Conservation (phyloP, 305 asterid genomes). For the Petunia hybrid region DNA sequence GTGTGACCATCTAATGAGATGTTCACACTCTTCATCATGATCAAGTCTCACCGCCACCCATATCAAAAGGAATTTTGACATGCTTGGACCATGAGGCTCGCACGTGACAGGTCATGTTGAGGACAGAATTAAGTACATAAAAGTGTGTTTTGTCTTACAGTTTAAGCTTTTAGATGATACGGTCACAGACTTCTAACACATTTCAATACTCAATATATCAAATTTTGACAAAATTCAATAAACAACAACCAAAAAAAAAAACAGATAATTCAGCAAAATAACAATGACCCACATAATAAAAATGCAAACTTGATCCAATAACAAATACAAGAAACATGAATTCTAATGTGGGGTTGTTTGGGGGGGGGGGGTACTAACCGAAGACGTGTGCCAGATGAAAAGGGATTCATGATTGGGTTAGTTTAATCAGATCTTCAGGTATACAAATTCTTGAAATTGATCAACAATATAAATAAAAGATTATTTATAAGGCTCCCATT, state of each 20-base stretch:
- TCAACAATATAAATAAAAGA: neutral
- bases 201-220: neutral
- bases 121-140: too few species aligned
- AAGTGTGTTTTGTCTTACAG: too few species aligned
- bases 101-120: too few species aligned
- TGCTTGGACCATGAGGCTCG: too few species aligned
- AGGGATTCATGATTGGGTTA: conserved; percentile 85
- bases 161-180: too few species aligned
- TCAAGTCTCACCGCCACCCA: too few species aligned
- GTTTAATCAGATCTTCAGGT: conserved; percentile 69
- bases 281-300: neutral
- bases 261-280: conserved; percentile 21
- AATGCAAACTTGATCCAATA: neutral
- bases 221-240: conserved; percentile 11
- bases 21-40: too few species aligned
- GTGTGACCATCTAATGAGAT: too few species aligned
- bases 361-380: conserved; percentile 52
- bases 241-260: neutral
- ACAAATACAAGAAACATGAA: neutral
- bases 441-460: conserved; percentile 31
- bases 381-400: conserved; percentile 89
- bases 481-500: neutral
- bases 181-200: too few species aligned
- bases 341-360: neutral
- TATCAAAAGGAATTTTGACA: too few species aligned